Percentiles rank a stretch among this genome's conserved stretches.
These are phyloP conservation scores for Malania oleifera DNA, from an alignment of 164 flowering plant genomes.

Conservation along the genomic window DNA sequence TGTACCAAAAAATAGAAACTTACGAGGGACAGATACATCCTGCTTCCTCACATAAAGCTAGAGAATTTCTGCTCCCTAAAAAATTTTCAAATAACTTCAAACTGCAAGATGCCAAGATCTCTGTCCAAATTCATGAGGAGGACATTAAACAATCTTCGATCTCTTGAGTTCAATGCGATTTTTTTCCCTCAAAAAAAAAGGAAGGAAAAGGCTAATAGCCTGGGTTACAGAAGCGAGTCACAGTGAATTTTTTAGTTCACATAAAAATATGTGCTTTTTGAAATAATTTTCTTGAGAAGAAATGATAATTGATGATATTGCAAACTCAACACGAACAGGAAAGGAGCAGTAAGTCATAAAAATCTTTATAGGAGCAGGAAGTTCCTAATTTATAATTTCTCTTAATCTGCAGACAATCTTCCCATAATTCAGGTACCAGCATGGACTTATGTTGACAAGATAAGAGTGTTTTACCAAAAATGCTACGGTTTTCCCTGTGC, in stretches of 20 bases:
- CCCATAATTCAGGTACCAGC: not conserved
- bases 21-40: too few species aligned
- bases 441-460: not conserved
- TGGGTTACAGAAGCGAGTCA: too few species aligned
- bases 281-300: too few species aligned
- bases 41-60: not conserved
- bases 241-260: too few species aligned
- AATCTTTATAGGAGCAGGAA: not conserved
- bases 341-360: not conserved
- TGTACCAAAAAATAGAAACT: not conserved
- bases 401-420: conserved; percentile 1
- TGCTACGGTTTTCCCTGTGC: conserved; percentile 99
- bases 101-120: too few species aligned
- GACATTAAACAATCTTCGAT: too few species aligned
- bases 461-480: conserved; percentile 62
- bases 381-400: not conserved
- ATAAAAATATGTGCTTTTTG: too few species aligned
- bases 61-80: not conserved
- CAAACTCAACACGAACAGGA: not conserved
- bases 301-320: not conserved
- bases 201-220: too few species aligned
- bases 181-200: too few species aligned
- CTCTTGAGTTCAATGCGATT: too few species aligned
- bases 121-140: too few species aligned
- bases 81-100: not conserved